A percentile compares a stretch with the other conserved stretches of the same genome.
Conservation (phyloP, 2,329 filamentous ascomycete species). For the Penicillium sp. region DNA sequence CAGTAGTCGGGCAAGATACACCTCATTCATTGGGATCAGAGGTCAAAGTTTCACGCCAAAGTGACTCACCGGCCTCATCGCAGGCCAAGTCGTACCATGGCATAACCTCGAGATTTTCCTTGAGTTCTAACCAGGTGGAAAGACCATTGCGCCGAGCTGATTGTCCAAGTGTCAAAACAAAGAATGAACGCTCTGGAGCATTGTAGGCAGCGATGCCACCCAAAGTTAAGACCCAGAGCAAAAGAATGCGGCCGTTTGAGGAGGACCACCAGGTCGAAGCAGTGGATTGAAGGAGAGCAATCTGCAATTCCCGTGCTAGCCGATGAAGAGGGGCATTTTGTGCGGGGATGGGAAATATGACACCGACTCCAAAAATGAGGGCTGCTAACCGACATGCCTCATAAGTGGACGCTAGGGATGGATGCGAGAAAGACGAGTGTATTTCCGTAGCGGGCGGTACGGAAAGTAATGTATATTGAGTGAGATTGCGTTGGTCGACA, state of each 20-base stretch:
- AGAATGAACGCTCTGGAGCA: constrained; percentile 31
- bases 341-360: constrained; percentile 38
- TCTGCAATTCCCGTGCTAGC: constrained; percentile 26
- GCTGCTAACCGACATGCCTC: constrained; percentile 35
- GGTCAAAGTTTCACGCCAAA: constrained; percentile 26
- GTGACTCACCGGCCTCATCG: constrained; percentile 24
- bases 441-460: constrained; percentile 26
- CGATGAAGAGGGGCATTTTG: constrained; percentile 33
- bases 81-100: constrained; percentile 36
- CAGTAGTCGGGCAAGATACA: not conserved
- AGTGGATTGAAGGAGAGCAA: constrained; percentile 21
- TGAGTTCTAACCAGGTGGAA: constrained; percentile 25
- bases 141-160: constrained; percentile 18
- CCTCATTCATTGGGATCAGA: not conserved
- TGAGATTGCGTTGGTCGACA: constrained; percentile 37
- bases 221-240: constrained; percentile 36
- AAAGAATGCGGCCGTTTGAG: constrained; percentile 17
- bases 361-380: constrained; percentile 35
- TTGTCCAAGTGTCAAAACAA: constrained; percentile 24
- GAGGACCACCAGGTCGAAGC: constrained; percentile 24
- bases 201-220: constrained; percentile 37
- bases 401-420: constrained; percentile 26
- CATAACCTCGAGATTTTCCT: constrained; percentile 22
- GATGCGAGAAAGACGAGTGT: constrained; percentile 13
- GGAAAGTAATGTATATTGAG: constrained; percentile 34